Percentiles rank a stretch among this genome's conserved stretches.
These are phyloP conservation scores for Didymella arachidicola DNA, from an alignment of 2,329 filamentous ascomycete species.

Conservation along the genomic window DNA sequence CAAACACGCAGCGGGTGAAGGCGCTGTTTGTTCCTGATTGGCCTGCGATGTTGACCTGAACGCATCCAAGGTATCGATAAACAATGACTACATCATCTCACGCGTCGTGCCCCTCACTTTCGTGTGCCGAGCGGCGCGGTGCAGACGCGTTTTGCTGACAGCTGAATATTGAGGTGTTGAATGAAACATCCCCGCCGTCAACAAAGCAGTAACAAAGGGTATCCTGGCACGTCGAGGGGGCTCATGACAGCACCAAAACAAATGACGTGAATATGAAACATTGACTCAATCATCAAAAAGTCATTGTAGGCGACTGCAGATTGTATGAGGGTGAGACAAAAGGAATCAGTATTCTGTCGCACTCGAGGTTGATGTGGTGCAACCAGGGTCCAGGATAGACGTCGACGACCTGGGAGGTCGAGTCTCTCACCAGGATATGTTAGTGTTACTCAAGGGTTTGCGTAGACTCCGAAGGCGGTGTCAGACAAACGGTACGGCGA, in stretches of 20 bases:
- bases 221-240: constrained; percentile 14
- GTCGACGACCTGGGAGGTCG: too few species aligned
- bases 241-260: not conserved
- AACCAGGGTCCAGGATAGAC: not conserved
- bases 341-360: not conserved
- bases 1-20: constrained; percentile 4
- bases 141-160: constrained; percentile 22
- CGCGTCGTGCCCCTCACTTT: constrained; percentile 28
- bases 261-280: constrained; percentile 3
- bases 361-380: not conserved
- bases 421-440: too few species aligned
- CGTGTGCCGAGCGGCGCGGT: constrained; percentile 24
- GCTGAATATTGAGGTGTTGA: not conserved
- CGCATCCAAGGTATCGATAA: constrained; percentile 20
- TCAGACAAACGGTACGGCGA: too few species aligned
- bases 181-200: constrained; percentile 3
- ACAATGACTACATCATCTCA: constrained; percentile 29
- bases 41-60: constrained; percentile 18
- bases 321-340: not conserved
- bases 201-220: constrained; percentile 9
- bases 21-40: constrained; percentile 23
- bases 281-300: not conserved
- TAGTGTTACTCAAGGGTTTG: too few species aligned
- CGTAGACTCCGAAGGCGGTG: too few species aligned
- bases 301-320: not conserved